phyloP scores from a whole-genome alignment of 2,329 filamentous ascomycete genomes.

The Fusarium duplospermum region DNA sequence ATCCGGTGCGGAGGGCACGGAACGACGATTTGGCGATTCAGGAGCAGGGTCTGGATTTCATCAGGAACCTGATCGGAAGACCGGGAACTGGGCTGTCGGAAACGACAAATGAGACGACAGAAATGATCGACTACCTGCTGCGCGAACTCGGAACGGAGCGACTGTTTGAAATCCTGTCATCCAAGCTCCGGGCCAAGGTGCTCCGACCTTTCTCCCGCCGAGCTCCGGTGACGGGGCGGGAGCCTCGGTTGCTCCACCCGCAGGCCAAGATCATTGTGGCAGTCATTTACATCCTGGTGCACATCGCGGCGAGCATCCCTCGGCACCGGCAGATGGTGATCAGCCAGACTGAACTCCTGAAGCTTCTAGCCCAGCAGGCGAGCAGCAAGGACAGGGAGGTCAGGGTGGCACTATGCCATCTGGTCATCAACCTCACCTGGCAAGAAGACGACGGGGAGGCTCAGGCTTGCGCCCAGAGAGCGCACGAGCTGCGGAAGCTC shows the following conservation, averaged over 20 bases:
- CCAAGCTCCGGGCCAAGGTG: slow-evolving; percentile 76
- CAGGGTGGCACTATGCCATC: slow-evolving; percentile 82
- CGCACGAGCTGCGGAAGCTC: slow-evolving; percentile 74
- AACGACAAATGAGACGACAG: slow-evolving; percentile 62
- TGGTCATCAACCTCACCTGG: slow-evolving; percentile 88
- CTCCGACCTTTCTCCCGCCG: slow-evolving; percentile 65
- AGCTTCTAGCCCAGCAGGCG: slow-evolving; percentile 78
- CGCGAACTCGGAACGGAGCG: slow-evolving; percentile 78
- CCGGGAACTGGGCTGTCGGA: slow-evolving; percentile 60
- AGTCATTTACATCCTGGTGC: slow-evolving; percentile 85
- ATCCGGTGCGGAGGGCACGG: slow-evolving; percentile 74
- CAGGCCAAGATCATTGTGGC: slow-evolving; percentile 79
- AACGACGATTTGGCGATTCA: slow-evolving; percentile 87
- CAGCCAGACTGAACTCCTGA: slow-evolving; percentile 80
- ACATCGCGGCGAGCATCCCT: slow-evolving; percentile 85
- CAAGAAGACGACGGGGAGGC: slow-evolving; percentile 79
- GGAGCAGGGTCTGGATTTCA: slow-evolving; percentile 89
- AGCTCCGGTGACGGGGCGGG: slow-evolving; percentile 46
- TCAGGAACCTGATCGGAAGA: slow-evolving; percentile 87
- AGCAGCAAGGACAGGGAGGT: slow-evolving; percentile 79
- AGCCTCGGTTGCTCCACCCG: slow-evolving; percentile 65
- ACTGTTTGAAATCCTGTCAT: slow-evolving; percentile 83
- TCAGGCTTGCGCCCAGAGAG: slow-evolving; percentile 73
- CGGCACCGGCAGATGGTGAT: slow-evolving; percentile 83
- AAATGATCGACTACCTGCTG: slow-evolving; percentile 90